These are phyloP conservation scores for Nelumbo lutea DNA, from an alignment of 164 flowering plant species.

Conservation along the genomic window DNA sequence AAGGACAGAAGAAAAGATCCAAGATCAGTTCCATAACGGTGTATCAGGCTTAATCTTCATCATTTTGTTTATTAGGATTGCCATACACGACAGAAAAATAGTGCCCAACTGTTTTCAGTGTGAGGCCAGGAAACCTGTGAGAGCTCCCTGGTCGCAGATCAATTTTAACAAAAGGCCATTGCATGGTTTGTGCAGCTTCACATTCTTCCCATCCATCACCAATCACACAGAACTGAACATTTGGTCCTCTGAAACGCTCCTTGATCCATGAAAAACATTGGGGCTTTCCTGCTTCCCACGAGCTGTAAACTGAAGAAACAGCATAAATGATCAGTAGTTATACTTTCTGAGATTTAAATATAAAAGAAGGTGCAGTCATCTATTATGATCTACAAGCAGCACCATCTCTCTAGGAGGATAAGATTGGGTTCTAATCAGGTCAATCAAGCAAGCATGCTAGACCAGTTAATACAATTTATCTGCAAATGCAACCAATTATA, in stretches of 20 bases:
- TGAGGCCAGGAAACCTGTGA: constrained; percentile 48
- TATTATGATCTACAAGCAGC: too few relatives aligned
- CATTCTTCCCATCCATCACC: constrained; percentile 96
- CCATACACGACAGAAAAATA: constrained; percentile 74
- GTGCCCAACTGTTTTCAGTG: constrained; percentile 46
- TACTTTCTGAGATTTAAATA: background rate
- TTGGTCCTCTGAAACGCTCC: constrained; percentile 53
- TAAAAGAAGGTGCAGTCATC: background rate
- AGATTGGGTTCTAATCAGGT: too few relatives aligned
- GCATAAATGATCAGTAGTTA: constrained; percentile 3
- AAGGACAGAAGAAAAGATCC: background rate
- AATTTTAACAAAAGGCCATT: constrained; percentile 83
- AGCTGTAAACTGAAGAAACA: constrained; percentile 72
- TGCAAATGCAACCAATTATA: too few relatives aligned
- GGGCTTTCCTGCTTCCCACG: constrained; percentile 86
- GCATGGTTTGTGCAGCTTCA: constrained; percentile 58
- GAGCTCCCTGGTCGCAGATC: constrained; percentile 50
- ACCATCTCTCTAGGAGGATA: too few relatives aligned
- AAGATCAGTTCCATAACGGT: background rate
- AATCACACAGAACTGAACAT: constrained; percentile 72
- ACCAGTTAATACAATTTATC: too few relatives aligned
- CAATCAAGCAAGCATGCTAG: too few relatives aligned
- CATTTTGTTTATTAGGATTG: background rate
- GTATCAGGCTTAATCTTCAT: background rate
- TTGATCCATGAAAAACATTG: constrained; percentile 79